Base-by-base conservation (phyloP, 2,329 filamentous ascomycete species). In the Rosellinia necatrix region DNA sequence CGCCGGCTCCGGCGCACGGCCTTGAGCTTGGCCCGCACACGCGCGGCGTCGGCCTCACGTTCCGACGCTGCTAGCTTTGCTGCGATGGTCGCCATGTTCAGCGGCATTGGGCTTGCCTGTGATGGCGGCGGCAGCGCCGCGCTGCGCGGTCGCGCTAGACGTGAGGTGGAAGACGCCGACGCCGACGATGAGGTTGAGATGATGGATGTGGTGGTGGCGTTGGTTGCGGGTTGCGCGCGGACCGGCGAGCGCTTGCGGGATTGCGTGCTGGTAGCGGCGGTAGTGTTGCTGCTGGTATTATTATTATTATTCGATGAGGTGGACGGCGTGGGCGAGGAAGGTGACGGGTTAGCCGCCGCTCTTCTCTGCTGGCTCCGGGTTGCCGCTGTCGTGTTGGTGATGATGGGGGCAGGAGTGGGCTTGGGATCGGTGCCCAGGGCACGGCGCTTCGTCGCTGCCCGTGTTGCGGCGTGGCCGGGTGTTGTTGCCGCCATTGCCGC, bases 1-100 rank as follows among this genome's bases (percentile, higher is more conserved):
- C 52, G 25, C 24, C 71, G 69, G 55, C 70, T 71, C 10, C 71
- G 40, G 29, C 77, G 71, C 2, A 80, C 81, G 1, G 84, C 83
- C 63, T 78, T 81, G 25, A 87, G 76, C 67, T 87, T 87, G 2
- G 85, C 85, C 3, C 84, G 75, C 0, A 87, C 83, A 21, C 84
- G 77, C 1, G 84, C 84, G 1, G 84, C 84, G 60, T 87, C 83
- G 3, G 85, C 85, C 49, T 87, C 83, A 15, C 82, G 77, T 61
- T 87, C 85, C 0, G 84, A 83, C 2, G 85, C 84, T 1, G 83
- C 85, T 0, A 87, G 75, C 69, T 87, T 87, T 24, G 83, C 83
- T 0, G 82, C 81, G 58, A 87, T 87, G 29, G 75, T 79, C 7
- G 82, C 81, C 78, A 86, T 85, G 17, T 80, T 85, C 3, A 86